Conservation (phyloP, 805 yeast species). For the Sporopachydermia quercuum region DNA sequence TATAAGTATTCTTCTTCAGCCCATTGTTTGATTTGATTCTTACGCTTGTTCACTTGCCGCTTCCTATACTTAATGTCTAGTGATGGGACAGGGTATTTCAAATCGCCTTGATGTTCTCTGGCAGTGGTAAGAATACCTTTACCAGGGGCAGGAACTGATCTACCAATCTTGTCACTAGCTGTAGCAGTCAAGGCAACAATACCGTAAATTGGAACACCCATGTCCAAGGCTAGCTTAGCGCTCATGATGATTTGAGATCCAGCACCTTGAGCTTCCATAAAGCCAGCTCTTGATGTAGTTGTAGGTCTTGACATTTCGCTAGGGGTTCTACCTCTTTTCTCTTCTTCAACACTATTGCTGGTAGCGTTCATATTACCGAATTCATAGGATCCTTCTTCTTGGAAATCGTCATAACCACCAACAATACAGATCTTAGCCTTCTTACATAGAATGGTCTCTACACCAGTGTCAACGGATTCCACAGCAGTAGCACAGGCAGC, state of each 20-base stretch:
- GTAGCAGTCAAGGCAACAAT: conserved; percentile 89
- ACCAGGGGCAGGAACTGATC: conserved; percentile 99
- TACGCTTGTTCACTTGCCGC: conserved; percentile 75
- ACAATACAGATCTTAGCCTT: conserved; percentile 93
- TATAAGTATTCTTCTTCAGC: conserved; percentile 63
- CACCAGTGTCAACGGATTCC: conserved; percentile 93
- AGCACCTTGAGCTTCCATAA: conserved; percentile 99
- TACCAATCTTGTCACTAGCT: conserved; percentile 96
- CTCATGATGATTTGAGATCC: conserved; percentile 96
- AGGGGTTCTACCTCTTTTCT: conserved; percentile 94
- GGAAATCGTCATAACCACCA: conserved; percentile 99
- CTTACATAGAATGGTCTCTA: conserved; percentile 83
- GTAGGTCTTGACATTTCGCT: conserved; percentile 98
- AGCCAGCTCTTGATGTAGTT: conserved; percentile 90
- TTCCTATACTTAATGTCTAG: conserved; percentile 86
- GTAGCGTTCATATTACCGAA: conserved; percentile 99
- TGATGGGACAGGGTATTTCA: conserved; percentile 66
- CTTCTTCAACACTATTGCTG: conserved; percentile 74
- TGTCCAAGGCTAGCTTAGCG: conserved; percentile 82
- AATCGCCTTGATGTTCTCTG: conserved; percentile 73
- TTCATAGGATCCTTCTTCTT: conserved; percentile 96
- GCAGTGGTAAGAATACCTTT: conserved; percentile 98
- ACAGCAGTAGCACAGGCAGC: conserved; percentile 99
- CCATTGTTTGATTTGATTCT: conserved; percentile 69
- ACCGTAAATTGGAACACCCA: conserved; percentile 99